These are phyloP conservation scores for Litchi chinensis DNA, from an alignment of 345 rosid genomes.

Conservation along the genomic window DNA sequence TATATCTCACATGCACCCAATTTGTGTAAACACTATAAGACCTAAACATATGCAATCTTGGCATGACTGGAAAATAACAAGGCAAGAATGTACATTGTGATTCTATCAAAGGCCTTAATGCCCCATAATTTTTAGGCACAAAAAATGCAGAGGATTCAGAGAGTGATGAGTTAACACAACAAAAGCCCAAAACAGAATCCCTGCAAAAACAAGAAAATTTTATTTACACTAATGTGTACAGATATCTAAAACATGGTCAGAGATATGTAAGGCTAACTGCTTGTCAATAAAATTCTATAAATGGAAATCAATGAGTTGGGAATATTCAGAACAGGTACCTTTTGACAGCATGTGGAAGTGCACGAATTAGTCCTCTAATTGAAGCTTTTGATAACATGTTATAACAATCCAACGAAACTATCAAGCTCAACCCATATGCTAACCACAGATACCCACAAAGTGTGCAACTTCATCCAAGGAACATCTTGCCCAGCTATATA, in stretches of 20 bases:
- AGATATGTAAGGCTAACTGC: background rate
- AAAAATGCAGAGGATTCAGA: slow-evolving; percentile 19
- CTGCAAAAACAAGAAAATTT: slow-evolving; percentile 38
- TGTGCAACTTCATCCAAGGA: too few relatives aligned
- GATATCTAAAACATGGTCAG: too few relatives aligned
- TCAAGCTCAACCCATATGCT: background rate
- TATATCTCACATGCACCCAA: slow-evolving; percentile 36
- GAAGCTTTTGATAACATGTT: slow-evolving; percentile 27
- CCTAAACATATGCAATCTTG: slow-evolving; percentile 14
- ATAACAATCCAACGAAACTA: background rate
- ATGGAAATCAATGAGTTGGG: too few relatives aligned
- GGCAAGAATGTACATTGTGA: slow-evolving; percentile 18
- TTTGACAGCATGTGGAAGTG: slow-evolving; percentile 22
- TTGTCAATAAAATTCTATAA: too few relatives aligned
- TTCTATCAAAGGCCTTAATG: slow-evolving; percentile 24
- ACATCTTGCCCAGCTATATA: too few relatives aligned
- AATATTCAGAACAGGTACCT: slow-evolving; percentile 16
- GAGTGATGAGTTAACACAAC: slow-evolving; percentile 24
- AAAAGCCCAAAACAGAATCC: slow-evolving; percentile 29
- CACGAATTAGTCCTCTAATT: slow-evolving; percentile 24
- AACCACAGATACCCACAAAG: too few relatives aligned
- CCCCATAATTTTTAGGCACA: slow-evolving; percentile 25
- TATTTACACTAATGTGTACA: background rate
- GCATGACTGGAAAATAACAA: slow-evolving; percentile 8
- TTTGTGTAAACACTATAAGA: slow-evolving; percentile 21